Evolutionary conservation across 2,329 filamentous ascomycete species (phyloP).

Genomic region (Ascochyta lentis): DNA sequence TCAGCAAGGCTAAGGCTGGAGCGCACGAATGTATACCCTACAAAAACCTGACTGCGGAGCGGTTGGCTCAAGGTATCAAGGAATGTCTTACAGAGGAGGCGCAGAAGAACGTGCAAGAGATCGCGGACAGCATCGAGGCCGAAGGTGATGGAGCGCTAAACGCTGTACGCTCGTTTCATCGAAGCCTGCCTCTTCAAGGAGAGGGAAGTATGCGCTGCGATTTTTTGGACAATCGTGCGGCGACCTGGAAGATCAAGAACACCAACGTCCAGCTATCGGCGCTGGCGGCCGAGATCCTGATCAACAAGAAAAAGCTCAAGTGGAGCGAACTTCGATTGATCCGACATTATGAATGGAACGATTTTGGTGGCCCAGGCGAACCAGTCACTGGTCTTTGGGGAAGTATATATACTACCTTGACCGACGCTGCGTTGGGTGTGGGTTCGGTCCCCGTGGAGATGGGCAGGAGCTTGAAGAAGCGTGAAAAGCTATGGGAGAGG

Average conservation of each 20-base stretch:
- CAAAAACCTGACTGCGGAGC: slow-evolving; percentile 69
- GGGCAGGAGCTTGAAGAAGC: slow-evolving; percentile 63
- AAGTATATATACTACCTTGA: slow-evolving; percentile 65
- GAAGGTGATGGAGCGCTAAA: slow-evolving; percentile 73
- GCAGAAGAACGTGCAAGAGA: slow-evolving; percentile 61
- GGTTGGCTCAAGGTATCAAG: slow-evolving; percentile 73
- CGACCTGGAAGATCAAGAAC: slow-evolving; percentile 70
- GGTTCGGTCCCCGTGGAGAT: slow-evolving; percentile 69
- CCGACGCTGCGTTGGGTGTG: slow-evolving; percentile 67
- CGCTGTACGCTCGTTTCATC: slow-evolving; percentile 71
- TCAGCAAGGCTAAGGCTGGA: slow-evolving; percentile 68
- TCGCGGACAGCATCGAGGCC: slow-evolving; percentile 66
- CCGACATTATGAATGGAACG: slow-evolving; percentile 75
- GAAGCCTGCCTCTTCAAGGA: slow-evolving; percentile 59
- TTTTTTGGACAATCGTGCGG: slow-evolving; percentile 67
- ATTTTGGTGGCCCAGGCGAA: slow-evolving; percentile 77
- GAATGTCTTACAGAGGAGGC: slow-evolving; percentile 70
- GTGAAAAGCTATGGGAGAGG: slow-evolving; percentile 59
- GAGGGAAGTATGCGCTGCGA: slow-evolving; percentile 66
- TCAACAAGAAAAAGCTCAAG: slow-evolving; percentile 65
- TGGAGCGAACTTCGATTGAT: slow-evolving; percentile 70
- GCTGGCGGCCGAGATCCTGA: slow-evolving; percentile 69
- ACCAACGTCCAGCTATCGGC: slow-evolving; percentile 67
- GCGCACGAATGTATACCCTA: slow-evolving; percentile 69
- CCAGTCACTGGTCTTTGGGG: slow-evolving; percentile 71